Evolutionary conservation across 192 early-diverging fungal species (phyloP).

Genomic region (Mortierella claussenii): DNA sequence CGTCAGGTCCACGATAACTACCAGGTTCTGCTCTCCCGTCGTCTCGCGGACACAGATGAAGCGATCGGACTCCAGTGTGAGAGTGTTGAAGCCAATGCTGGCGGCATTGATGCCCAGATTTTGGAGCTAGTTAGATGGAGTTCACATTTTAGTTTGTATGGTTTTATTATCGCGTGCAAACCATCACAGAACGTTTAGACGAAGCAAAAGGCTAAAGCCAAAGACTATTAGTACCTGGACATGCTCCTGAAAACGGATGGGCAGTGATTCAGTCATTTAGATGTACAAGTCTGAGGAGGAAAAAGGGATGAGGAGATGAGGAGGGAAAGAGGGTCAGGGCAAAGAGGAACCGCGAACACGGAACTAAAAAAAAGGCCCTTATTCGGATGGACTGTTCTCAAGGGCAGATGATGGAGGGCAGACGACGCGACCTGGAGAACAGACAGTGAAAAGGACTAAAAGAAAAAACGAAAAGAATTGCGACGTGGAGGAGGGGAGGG

Average conservation of each 20-base stretch:
- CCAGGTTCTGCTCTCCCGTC: constrained; percentile 77
- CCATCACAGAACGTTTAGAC: background rate
- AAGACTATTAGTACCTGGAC: constrained; percentile 77
- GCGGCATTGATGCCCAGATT: constrained; percentile 89
- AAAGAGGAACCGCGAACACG: background rate
- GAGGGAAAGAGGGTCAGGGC: background rate
- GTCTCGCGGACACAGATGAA: constrained; percentile 96
- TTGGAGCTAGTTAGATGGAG: constrained; percentile 73
- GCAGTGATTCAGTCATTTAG: constrained; percentile 81
- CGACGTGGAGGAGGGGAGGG: no score
- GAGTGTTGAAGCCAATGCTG: constrained; percentile 96
- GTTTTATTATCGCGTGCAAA: background rate
- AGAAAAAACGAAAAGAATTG: no score
- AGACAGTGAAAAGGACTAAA: no score
- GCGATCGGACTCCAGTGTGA: constrained; percentile 98
- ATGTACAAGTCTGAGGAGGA: constrained; percentile 9
- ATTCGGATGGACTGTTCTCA: no score
- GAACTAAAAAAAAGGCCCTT: background rate
- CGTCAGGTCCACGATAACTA: constrained; percentile 94
- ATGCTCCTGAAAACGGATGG: constrained; percentile 97
- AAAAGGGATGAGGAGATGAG: background rate
- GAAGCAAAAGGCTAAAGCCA: background rate
- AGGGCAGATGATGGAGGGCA: no score
- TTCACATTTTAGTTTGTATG: background rate
- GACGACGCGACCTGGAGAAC: no score